Evolutionary conservation across 371 early-diverging fungal genomes (phyloP).

Genomic region (Dentiscutata heterogama): DNA sequence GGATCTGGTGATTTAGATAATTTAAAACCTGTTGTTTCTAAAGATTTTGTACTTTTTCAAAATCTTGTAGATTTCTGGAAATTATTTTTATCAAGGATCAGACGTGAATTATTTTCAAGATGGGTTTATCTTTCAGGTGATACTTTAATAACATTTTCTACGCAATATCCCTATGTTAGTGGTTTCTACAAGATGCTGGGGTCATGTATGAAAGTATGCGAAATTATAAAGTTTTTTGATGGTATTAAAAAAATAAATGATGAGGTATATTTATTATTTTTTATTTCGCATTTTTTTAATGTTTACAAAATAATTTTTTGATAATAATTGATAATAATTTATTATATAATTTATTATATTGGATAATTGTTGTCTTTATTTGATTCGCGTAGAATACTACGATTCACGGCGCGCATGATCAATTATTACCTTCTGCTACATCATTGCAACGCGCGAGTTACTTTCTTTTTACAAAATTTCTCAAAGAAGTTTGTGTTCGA

Average conservation of each 20-base stretch:
- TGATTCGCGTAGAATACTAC: background rate
- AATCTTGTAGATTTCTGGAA: slow-evolving; percentile 77
- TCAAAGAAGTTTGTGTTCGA: slow-evolving; percentile 69
- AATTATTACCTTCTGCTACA: background rate
- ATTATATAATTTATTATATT: background rate
- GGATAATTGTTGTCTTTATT: background rate
- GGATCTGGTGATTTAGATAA: slow-evolving; percentile 56
- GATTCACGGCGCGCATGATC: background rate
- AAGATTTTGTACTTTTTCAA: slow-evolving; percentile 76
- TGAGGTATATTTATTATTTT: slow-evolving; percentile 36
- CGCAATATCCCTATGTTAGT: slow-evolving; percentile 71
- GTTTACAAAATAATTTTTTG: background rate
- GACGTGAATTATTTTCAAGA: slow-evolving; percentile 57
- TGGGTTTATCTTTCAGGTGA: slow-evolving; percentile 72
- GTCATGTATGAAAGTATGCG: slow-evolving; percentile 60
- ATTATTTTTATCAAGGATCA: slow-evolving; percentile 62
- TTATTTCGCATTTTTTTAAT: background rate
- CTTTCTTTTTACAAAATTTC: slow-evolving; percentile 60
- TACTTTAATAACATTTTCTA: slow-evolving; percentile 63
- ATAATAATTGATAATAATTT: background rate
- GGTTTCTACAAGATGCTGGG: slow-evolving; percentile 80
- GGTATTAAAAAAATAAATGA: slow-evolving; percentile 3
- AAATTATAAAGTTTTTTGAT: slow-evolving; percentile 57
- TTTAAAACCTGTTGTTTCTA: slow-evolving; percentile 66
- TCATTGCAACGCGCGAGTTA: slow-evolving; percentile 36